Evolutionary conservation across 371 early-diverging fungal species (phyloP).

Genomic region (Hamiltosporidium tvaerminnensis): DNA sequence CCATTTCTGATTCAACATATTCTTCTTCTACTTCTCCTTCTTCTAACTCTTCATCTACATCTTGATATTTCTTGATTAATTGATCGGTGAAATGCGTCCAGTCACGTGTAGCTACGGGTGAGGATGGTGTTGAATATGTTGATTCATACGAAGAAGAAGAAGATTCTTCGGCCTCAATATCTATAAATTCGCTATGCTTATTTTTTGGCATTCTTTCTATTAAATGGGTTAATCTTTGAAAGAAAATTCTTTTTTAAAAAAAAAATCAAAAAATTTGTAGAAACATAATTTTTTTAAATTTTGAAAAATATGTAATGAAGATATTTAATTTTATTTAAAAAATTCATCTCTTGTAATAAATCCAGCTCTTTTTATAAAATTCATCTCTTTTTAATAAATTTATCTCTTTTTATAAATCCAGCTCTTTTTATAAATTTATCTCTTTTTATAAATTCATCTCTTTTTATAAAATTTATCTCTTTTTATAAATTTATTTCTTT

Average conservation of each 20-base stretch:
- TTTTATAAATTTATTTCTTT: no score
- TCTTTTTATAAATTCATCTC: no score
- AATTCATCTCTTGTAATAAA: no score
- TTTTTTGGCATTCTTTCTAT: not conserved
- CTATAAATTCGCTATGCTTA: not conserved
- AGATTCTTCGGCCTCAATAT: not conserved
- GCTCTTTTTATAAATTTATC: no score
- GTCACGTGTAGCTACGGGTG: not conserved
- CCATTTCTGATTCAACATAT: not conserved
- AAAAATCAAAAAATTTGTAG: not conserved
- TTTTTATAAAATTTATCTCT: no score
- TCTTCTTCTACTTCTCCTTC: not conserved
- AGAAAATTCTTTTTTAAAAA: not conserved
- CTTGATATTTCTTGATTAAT: not conserved
- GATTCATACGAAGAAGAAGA: not conserved
- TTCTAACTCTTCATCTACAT: not conserved
- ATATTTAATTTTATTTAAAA: no score
- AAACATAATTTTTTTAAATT: not conserved
- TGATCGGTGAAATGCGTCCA: not conserved
- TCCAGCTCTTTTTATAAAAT: no score
- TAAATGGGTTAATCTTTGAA: not conserved
- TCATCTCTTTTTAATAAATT: no score
- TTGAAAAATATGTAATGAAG: not conserved
- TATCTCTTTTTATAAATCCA: no score
- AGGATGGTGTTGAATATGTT: not conserved